Evolutionary conservation across 1,284 basidiomycete genomes (phyloP).

Genomic region (Microbotryum scabiosae): DNA sequence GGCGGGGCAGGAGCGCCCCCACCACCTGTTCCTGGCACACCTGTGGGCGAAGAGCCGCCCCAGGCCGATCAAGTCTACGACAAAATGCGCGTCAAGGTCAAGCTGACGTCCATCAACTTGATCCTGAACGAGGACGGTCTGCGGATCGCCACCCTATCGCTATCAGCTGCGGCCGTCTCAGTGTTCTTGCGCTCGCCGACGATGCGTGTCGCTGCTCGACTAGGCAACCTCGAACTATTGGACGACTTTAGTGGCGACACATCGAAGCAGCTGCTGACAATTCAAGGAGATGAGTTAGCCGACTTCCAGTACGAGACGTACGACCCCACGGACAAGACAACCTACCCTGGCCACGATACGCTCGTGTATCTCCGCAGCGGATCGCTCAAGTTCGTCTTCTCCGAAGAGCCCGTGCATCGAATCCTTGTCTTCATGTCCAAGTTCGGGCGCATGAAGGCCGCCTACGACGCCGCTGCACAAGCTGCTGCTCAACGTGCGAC

Average conservation of each 20-base stretch:
- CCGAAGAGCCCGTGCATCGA: conserved; percentile 77
- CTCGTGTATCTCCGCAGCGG: conserved; percentile 77
- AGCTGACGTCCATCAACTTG: conserved; percentile 78
- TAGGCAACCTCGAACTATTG: conserved; percentile 76
- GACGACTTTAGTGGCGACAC: conserved; percentile 58
- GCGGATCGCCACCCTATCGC: conserved; percentile 72
- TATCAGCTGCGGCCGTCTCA: conserved; percentile 85
- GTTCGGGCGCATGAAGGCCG: conserved; percentile 79
- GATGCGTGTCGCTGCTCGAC: conserved; percentile 68
- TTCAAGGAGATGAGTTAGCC: conserved; percentile 90
- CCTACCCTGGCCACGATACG: conserved; percentile 77
- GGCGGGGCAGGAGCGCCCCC: conserved; percentile 37
- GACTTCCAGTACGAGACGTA: conserved; percentile 94
- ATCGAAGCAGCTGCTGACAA: conserved; percentile 75
- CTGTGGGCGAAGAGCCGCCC: not conserved
- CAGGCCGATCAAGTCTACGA: conserved; percentile 36
- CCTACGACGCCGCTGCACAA: conserved; percentile 95
- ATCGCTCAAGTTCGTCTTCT: conserved; percentile 80
- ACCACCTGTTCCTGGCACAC: conserved; percentile 1
- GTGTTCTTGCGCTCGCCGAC: conserved; percentile 67
- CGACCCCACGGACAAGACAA: conserved; percentile 54
- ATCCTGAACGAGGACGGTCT: conserved; percentile 68
- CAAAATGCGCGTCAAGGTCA: conserved; percentile 75
- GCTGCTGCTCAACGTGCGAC: conserved; percentile 64
- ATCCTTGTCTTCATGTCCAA: conserved; percentile 78